phyloP scores from a whole-genome alignment of 352 stramenopile genomes.

The Globisporangium emineosum region DNA sequence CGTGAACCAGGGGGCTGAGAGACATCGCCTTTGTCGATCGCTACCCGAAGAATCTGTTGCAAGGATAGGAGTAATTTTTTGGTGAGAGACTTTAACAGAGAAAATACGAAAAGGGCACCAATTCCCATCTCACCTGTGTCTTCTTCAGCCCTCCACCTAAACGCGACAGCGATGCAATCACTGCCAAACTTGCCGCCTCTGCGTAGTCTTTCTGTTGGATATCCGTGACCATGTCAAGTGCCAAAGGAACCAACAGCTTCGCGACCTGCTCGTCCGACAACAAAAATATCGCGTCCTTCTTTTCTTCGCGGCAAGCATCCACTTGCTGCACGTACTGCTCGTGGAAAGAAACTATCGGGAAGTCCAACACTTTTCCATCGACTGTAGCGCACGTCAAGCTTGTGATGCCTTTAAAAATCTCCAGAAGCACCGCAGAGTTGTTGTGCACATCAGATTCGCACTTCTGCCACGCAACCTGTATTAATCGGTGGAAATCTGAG shows the following conservation, averaged over 20 bases:
- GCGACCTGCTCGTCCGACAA: slow-evolving; percentile 71
- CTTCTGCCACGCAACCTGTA: slow-evolving; percentile 63
- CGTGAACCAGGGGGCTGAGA: slow-evolving; percentile 73
- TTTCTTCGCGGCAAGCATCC: slow-evolving; percentile 43
- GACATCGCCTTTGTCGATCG: slow-evolving; percentile 82
- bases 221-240: slow-evolving; percentile 68
- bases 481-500: not conserved
- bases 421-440: slow-evolving; percentile 40
- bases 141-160: slow-evolving; percentile 66
- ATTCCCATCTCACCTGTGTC: slow-evolving; percentile 40
- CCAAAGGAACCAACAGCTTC: slow-evolving; percentile 69
- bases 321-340: slow-evolving; percentile 61
- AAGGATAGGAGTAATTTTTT: not conserved
- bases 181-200: slow-evolving; percentile 50
- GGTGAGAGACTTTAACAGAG: not conserved
- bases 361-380: slow-evolving; percentile 65
- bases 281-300: slow-evolving; percentile 60
- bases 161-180: slow-evolving; percentile 60
- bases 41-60: slow-evolving; percentile 69
- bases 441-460: slow-evolving; percentile 49
- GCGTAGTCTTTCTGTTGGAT: slow-evolving; percentile 79
- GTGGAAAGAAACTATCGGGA: slow-evolving; percentile 51
- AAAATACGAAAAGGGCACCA: too few species aligned
- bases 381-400: slow-evolving; percentile 59
- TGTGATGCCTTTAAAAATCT: slow-evolving; percentile 61